phyloP scores from a whole-genome alignment of 2,329 filamentous ascomycete species.

The Venturia pyrina region DNA sequence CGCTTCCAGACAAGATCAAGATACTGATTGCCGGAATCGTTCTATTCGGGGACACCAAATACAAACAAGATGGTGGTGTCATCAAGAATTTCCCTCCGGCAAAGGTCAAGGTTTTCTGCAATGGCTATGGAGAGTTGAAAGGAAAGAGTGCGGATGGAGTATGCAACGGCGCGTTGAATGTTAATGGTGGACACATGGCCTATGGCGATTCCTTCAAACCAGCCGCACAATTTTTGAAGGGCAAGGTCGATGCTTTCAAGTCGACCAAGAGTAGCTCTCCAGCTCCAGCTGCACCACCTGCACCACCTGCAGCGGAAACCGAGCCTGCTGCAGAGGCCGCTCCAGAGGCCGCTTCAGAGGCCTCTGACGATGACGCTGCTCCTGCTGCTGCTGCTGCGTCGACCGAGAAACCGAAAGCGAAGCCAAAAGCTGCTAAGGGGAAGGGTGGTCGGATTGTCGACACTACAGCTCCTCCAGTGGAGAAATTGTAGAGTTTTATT shows the following conservation, averaged over 20 bases:
- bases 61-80: conserved; percentile 25
- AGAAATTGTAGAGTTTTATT: too few relatives aligned
- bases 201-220: not conserved
- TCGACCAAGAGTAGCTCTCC: not conserved
- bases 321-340: too few relatives aligned
- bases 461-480: too few relatives aligned
- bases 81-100: conserved; percentile 25
- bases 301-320: not conserved
- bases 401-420: too few relatives aligned
- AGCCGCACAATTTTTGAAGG: conserved; percentile 4
- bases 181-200: conserved; percentile 1
- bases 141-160: conserved; percentile 22
- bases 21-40: conserved; percentile 27
- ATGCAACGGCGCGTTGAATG: conserved; percentile 23
- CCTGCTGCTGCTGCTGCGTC: too few relatives aligned
- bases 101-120: conserved; percentile 28
- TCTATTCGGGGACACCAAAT: conserved; percentile 32
- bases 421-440: too few relatives aligned
- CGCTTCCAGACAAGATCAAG: conserved; percentile 20
- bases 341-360: too few relatives aligned
- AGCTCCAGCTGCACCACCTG: not conserved
- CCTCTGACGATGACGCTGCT: not conserved
- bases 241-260: not conserved
- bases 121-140: conserved; percentile 9
- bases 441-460: too few relatives aligned